phyloP scores from a whole-genome alignment of 2,329 filamentous ascomycete genomes.

The Mariannaea sp. region DNA sequence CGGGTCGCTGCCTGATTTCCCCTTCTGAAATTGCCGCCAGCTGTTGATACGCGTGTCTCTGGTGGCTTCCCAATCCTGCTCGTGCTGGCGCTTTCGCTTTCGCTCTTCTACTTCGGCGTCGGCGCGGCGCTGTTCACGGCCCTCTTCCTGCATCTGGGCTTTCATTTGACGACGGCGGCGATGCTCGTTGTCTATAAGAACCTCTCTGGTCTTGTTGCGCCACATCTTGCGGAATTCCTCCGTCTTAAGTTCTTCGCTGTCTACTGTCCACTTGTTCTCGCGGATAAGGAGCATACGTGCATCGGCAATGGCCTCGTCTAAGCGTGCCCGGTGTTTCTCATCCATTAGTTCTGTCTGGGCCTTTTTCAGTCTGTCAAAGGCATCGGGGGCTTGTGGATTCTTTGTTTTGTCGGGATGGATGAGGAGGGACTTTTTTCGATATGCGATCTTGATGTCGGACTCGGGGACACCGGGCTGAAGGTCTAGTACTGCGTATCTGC shows the following conservation, averaged over 20 bases:
- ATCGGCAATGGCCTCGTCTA: constrained; percentile 96
- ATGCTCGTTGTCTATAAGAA: constrained; percentile 91
- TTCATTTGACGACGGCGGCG: constrained; percentile 83
- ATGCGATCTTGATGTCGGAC: constrained; percentile 91
- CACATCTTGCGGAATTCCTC: constrained; percentile 82
- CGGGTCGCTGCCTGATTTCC: constrained; percentile 55
- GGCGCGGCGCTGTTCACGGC: constrained; percentile 80
- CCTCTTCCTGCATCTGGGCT: constrained; percentile 96
- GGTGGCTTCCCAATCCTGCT: constrained; percentile 93
- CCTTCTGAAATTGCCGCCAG: constrained; percentile 91
- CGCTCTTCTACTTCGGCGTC: constrained; percentile 83
- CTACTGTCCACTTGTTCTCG: constrained; percentile 89
- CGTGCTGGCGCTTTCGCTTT: constrained; percentile 87
- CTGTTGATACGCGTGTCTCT: constrained; percentile 89
- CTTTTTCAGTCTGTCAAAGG: constrained; percentile 95
- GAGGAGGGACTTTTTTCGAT: constrained; percentile 97
- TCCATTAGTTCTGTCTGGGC: constrained; percentile 90
- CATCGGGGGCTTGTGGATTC: constrained; percentile 88
- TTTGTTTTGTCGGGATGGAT: constrained; percentile 98
- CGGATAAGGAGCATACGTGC: constrained; percentile 93
- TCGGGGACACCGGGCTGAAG: constrained; percentile 94
- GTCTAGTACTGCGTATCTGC: constrained; percentile 88
- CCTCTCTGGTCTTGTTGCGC: constrained; percentile 86
- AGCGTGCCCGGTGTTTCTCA: constrained; percentile 82
- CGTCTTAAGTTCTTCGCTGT: constrained; percentile 85